phyloP scores from a whole-genome alignment of 208 protist genomes.

The Leishmania amazonensis region DNA sequence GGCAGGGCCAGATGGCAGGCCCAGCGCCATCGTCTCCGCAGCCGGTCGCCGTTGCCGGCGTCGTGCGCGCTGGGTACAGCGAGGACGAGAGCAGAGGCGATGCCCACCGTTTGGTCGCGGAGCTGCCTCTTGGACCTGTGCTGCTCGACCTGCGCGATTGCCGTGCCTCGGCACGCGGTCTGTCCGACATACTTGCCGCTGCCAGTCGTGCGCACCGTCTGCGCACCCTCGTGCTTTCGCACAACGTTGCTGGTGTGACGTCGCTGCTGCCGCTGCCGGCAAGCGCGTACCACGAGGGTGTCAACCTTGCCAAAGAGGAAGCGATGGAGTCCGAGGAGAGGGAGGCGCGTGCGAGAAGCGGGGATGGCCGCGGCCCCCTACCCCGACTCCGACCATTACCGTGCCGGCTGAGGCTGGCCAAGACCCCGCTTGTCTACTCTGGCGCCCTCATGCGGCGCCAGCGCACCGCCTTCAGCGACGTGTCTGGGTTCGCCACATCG shows the following conservation, averaged over 20 bases:
- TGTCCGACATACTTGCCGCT: slow-evolving; percentile 66
- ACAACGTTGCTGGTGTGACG: slow-evolving; percentile 42
- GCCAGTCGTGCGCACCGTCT: slow-evolving; percentile 64
- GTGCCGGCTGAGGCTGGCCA: slow-evolving; percentile 12
- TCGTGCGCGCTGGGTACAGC: not conserved
- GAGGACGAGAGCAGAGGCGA: not conserved
- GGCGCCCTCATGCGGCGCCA: slow-evolving; percentile 36
- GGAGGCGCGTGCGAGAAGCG: not conserved
- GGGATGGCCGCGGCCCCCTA: not conserved
- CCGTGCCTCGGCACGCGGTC: slow-evolving; percentile 54
- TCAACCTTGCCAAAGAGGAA: slow-evolving; percentile 1
- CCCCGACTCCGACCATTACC: not conserved
- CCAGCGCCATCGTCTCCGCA: not conserved
- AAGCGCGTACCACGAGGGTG: slow-evolving; percentile 11
- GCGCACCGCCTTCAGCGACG: slow-evolving; percentile 26
- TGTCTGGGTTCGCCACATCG: slow-evolving; percentile 32
- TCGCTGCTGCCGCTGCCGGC: slow-evolving; percentile 30
- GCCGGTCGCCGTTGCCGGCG: not conserved
- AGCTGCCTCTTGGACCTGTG: slow-evolving; percentile 51
- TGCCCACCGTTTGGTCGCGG: not conserved
- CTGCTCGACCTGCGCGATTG: slow-evolving; percentile 66
- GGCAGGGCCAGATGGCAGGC: not conserved
- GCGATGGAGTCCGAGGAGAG: not conserved
- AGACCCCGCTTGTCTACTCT: slow-evolving; percentile 32
- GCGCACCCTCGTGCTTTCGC: slow-evolving; percentile 38